Conservation (phyloP, 352 stramenopile species). For the Phytopythium boreale region DNA sequence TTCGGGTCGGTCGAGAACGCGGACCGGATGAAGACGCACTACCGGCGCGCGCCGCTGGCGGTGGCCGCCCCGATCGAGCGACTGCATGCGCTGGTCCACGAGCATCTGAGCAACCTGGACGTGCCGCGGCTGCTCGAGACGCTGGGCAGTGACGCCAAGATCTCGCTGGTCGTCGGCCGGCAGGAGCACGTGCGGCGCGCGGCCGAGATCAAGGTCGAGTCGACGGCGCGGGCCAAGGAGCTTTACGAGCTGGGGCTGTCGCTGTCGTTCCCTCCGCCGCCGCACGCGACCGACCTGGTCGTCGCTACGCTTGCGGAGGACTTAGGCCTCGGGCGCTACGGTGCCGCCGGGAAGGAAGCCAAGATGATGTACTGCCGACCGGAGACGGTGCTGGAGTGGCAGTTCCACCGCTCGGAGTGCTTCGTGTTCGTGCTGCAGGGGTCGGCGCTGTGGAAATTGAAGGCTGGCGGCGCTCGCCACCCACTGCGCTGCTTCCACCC, state of each 20-base stretch:
- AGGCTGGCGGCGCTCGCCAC: slow-evolving; percentile 13
- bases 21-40: slow-evolving; percentile 20
- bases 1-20: slow-evolving; percentile 28
- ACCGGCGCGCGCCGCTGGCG: slow-evolving; percentile 12
- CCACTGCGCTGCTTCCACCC: slow-evolving; percentile 29
- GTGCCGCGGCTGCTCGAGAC: slow-evolving; percentile 23
- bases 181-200: slow-evolving; percentile 6
- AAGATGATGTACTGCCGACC: slow-evolving; percentile 9
- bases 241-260: slow-evolving; percentile 14
- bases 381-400: slow-evolving; percentile 27
- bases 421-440: slow-evolving; percentile 44
- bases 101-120: slow-evolving; percentile 25
- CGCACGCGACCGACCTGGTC: slow-evolving; percentile 13
- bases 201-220: slow-evolving; percentile 7
- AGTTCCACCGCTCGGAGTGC: slow-evolving; percentile 30
- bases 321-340: slow-evolving; percentile 25
- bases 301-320: slow-evolving; percentile 24
- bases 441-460: slow-evolving; percentile 23
- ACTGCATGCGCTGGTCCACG: slow-evolving; percentile 28
- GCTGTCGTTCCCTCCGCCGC: slow-evolving; percentile 27
- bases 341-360: slow-evolving; percentile 9
- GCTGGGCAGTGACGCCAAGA: slow-evolving; percentile 13
- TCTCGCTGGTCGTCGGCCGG: slow-evolving; percentile 10
- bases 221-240: slow-evolving; percentile 14
- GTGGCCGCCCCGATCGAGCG: slow-evolving; percentile 23